Conservation (phyloP, 495 filamentous ascomycete species). For the Symbiotaphrina buchneri region DNA sequence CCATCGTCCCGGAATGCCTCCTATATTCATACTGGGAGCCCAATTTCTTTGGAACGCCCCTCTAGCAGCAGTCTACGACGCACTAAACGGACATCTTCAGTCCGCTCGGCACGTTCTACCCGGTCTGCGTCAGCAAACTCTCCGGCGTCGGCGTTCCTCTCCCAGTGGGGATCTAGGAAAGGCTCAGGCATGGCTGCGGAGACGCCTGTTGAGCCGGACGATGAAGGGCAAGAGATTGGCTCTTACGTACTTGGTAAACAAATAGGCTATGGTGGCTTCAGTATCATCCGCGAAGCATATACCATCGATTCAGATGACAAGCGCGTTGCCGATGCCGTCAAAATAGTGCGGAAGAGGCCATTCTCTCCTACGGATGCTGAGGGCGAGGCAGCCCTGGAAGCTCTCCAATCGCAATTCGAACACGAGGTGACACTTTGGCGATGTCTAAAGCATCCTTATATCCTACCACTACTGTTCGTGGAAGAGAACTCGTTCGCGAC, state of each 20-base stretch:
- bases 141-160: constrained; percentile 31
- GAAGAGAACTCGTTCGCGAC: constrained; percentile 52
- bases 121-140: too few relatives aligned
- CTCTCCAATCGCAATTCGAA: constrained; percentile 45
- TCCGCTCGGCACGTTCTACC: constrained; percentile 11
- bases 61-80: neutral
- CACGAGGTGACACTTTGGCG: constrained; percentile 55
- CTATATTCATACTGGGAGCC: too few relatives aligned
- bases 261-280: constrained; percentile 50
- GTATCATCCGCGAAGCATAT: constrained; percentile 45
- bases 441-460: constrained; percentile 39
- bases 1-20: constrained; percentile 7
- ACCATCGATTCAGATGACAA: constrained; percentile 33
- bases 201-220: constrained; percentile 32
- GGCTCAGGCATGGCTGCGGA: constrained; percentile 11
- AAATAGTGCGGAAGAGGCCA: constrained; percentile 46
- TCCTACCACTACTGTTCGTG: constrained; percentile 41
- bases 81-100: constrained; percentile 6
- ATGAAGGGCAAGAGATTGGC: constrained; percentile 54
- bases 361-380: constrained; percentile 30
- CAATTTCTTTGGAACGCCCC: too few relatives aligned
- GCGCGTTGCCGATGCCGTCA: constrained; percentile 34
- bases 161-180: constrained; percentile 26
- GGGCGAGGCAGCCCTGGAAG: constrained; percentile 35
- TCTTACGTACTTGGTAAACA: constrained; percentile 51